Conservation (phyloP, 129 eudicot species). For the Chrysanthemum lavandulifolium region DNA sequence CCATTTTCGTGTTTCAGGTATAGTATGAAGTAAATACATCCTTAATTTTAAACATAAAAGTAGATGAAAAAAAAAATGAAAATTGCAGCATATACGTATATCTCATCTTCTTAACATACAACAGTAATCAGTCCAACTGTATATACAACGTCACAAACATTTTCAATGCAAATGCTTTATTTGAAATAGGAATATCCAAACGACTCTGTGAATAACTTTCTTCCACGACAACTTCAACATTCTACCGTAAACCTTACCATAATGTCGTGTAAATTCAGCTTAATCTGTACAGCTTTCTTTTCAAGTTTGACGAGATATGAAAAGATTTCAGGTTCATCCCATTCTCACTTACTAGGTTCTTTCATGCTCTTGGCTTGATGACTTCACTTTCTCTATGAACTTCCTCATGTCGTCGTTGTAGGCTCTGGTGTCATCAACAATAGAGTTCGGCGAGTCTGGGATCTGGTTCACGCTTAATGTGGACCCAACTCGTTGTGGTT, state of each 20-base stretch:
- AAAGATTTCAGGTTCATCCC: constrained; percentile 17
- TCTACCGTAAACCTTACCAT: constrained; percentile 19
- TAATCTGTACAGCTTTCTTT: constrained; percentile 2
- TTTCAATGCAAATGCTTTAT: constrained; percentile 25
- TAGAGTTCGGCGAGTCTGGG: constrained; percentile 17
- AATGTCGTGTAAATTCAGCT: not conserved
- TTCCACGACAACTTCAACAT: not conserved
- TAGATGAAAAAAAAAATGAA: not conserved
- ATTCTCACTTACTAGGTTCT: constrained; percentile 32
- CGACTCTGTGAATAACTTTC: constrained; percentile 6
- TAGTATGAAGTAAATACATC: too few relatives aligned
- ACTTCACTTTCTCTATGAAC: constrained; percentile 54
- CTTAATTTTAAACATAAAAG: too few relatives aligned
- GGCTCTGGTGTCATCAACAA: constrained; percentile 51
- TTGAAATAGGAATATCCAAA: not conserved
- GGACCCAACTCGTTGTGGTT: constrained; percentile 18
- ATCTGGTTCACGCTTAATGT: constrained; percentile 11
- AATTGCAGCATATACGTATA: not conserved
- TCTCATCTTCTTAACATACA: not conserved
- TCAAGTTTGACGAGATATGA: constrained; percentile 12
- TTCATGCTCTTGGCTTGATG: constrained; percentile 21
- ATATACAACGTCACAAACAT: constrained; percentile 16
- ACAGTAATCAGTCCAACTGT: constrained; percentile 14
- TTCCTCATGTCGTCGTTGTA: constrained; percentile 64
- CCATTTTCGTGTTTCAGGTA: too few relatives aligned